Evolutionary conservation across 139 green algal genomes (phyloP), one percentile per base, ranked within the genome.

Genomic region (Picochlorum sp.): DNA sequence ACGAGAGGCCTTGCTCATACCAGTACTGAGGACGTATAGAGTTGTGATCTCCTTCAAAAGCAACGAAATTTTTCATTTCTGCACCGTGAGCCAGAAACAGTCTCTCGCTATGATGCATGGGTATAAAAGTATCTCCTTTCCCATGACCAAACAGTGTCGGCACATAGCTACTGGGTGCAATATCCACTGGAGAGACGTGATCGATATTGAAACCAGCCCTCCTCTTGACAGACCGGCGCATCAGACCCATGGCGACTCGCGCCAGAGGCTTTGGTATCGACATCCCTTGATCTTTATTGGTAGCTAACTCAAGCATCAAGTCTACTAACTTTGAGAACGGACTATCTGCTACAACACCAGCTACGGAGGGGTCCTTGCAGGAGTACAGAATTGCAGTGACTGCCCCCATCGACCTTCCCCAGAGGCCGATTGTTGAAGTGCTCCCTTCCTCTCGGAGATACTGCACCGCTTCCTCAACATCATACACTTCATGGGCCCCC

Each of bases 31-130:
- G 85, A 1, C 71, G 61, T 16, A 52, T 32, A 56, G 37, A 50
- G 40, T 98, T 98, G 81, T 98, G 92, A 68, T 96, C 92, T 25
- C 91, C 91, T 1, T 84, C 72, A 61, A 98, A 97, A 22, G 56
- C 65, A 36, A 87, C 77, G 33, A 92, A 62, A 61, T 95, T 85
- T 61, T 95, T 95, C 4, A n/a, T 25, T 65, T 97, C 89, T 1
- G 86, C 81, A 7, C 73, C 79, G 35, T 91, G 89, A 2, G 73
- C 73, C 4, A 68, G 57, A 57, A 82, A 64, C 26, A 96, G 69
- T 40, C 43, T 55, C 58, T 81, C 10, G n/a, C 75, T 85, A 68
- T 96, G 89, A 33, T 83, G 57, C 8, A 74, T 69, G 6, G 29
- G 14, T 24, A 96, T 76, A 63, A 96, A 96, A 4, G 70, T 77